Evolutionary conservation across 1,284 basidiomycete species (phyloP).

Genomic region (Ganoderma lingzhi): DNA sequence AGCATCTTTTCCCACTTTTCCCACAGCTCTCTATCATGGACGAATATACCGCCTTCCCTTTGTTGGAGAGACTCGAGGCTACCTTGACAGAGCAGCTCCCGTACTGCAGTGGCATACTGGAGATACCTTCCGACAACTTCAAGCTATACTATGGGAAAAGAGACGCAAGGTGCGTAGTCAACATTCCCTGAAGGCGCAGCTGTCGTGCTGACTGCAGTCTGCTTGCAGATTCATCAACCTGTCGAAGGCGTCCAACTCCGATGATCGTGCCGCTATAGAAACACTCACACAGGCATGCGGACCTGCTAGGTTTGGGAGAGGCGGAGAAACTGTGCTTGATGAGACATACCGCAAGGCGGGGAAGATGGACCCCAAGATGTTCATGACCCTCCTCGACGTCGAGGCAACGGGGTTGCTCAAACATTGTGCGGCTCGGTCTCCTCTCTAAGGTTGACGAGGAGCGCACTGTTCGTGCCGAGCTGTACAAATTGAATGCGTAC

Average conservation of each 20-base stretch:
- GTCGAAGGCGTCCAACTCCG: neutral
- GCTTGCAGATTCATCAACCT: neutral
- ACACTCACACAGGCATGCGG: neutral
- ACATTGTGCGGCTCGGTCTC: constrained; percentile 31
- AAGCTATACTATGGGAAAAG: constrained; percentile 29
- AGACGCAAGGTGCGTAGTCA: constrained; percentile 8
- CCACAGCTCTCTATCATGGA: neutral
- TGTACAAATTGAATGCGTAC: constrained; percentile 47
- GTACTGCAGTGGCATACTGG: constrained; percentile 23
- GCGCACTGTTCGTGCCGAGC: constrained; percentile 35
- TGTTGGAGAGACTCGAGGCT: constrained; percentile 4
- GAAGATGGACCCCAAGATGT: constrained; percentile 36
- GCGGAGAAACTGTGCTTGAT: constrained; percentile 1
- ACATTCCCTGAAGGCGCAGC: neutral
- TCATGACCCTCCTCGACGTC: constrained; percentile 41
- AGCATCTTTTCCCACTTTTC: neutral
- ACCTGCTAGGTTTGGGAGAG: constrained; percentile 1
- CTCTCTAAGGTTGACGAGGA: constrained; percentile 30
- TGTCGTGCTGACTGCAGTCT: neutral
- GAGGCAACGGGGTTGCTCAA: constrained; percentile 33
- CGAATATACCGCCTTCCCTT: neutral
- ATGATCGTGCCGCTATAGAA: neutral
- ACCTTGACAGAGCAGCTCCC: constrained; percentile 10
- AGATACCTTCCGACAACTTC: neutral
- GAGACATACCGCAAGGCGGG: constrained; percentile 20